Percentiles rank a stretch among this genome's conserved stretches.
Evolutionary conservation across 108 stramenopile species (phyloP).

Genomic region (Nannochloropsis granulata): DNA sequence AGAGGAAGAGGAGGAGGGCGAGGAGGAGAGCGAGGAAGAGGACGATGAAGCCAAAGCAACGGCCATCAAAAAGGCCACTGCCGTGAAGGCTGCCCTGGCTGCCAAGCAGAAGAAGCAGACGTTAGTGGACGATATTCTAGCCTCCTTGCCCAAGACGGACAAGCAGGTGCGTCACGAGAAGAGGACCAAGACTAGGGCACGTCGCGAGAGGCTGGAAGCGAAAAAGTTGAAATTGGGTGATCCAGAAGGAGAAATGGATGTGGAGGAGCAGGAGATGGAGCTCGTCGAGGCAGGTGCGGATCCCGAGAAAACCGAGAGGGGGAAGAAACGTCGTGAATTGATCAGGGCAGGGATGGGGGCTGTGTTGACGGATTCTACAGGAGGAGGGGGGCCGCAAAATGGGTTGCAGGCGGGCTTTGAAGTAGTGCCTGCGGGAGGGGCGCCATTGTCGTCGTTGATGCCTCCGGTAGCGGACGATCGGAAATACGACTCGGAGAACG

Average conservation of each 20-base stretch:
- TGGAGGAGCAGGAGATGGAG: background rate
- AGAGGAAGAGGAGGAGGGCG: constrained; percentile 9
- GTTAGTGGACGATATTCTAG: background rate
- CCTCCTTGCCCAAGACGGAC: constrained; percentile 85
- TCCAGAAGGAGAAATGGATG: background rate
- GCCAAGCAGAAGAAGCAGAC: background rate
- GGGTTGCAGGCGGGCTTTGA: constrained; percentile 19
- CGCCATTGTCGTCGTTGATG: background rate
- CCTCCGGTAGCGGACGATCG: constrained; percentile 59
- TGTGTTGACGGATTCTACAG: background rate
- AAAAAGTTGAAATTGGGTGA: constrained; percentile 38
- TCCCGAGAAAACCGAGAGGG: background rate
- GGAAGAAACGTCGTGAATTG: constrained; percentile 47
- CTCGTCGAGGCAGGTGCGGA: background rate
- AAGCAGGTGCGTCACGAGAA: constrained; percentile 88
- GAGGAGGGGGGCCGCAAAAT: background rate
- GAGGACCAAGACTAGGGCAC: constrained; percentile 63
- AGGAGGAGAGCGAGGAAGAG: background rate
- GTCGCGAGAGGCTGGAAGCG: constrained; percentile 60
- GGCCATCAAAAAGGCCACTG: background rate
- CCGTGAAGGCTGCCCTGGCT: background rate
- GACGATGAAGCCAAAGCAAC: background rate
- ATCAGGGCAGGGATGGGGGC: constrained; percentile 28
- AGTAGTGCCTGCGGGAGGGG: constrained; percentile 14
- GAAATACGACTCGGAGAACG: constrained; percentile 75